Evolutionary conservation across 2,329 filamentous ascomycete genomes (phyloP).

Genomic region (Escovopsis sp.): DNA sequence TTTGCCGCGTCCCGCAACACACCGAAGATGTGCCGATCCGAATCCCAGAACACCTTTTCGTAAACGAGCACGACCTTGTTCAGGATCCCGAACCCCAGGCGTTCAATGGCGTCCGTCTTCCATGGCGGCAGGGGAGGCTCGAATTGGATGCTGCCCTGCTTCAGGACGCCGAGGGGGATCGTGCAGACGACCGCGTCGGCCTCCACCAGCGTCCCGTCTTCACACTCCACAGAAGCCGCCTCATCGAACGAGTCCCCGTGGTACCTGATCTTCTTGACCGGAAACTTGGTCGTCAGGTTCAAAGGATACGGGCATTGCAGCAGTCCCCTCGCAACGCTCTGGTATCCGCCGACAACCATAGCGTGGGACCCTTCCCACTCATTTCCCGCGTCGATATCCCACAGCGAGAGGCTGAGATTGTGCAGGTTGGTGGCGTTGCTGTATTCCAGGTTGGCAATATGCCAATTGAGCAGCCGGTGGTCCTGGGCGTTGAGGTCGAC

Average conservation of each 20-base stretch:
- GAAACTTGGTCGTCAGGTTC: constrained; percentile 58
- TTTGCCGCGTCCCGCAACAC: constrained; percentile 62
- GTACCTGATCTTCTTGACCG: constrained; percentile 57
- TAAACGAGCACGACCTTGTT: constrained; percentile 95
- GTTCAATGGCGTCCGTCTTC: constrained; percentile 66
- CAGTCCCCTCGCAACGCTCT: constrained; percentile 78
- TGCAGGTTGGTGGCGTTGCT: constrained; percentile 85
- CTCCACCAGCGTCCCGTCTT: constrained; percentile 59
- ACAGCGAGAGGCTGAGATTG: constrained; percentile 73
- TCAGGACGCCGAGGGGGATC: constrained; percentile 79
- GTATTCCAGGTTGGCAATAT: constrained; percentile 95
- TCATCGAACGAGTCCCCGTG: constrained; percentile 33
- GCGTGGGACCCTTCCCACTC: constrained; percentile 94
- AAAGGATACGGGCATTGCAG: constrained; percentile 63
- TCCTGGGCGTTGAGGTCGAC: constrained; percentile 76
- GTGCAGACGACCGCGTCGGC: constrained; percentile 91
- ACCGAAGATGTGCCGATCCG: constrained; percentile 82
- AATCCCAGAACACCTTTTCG: constrained; percentile 80
- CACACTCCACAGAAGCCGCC: constrained; percentile 53
- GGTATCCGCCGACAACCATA: constrained; percentile 87
- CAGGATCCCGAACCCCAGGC: constrained; percentile 81
- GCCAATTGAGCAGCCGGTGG: constrained; percentile 88
- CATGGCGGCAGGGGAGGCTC: constrained; percentile 78
- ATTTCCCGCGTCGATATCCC: constrained; percentile 96
- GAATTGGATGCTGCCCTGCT: constrained; percentile 69